A percentile compares a stretch with the other conserved stretches of the same genome.
Conservation (phyloP, 352 stramenopile species). For the Thraustochytrium sp. region DNA sequence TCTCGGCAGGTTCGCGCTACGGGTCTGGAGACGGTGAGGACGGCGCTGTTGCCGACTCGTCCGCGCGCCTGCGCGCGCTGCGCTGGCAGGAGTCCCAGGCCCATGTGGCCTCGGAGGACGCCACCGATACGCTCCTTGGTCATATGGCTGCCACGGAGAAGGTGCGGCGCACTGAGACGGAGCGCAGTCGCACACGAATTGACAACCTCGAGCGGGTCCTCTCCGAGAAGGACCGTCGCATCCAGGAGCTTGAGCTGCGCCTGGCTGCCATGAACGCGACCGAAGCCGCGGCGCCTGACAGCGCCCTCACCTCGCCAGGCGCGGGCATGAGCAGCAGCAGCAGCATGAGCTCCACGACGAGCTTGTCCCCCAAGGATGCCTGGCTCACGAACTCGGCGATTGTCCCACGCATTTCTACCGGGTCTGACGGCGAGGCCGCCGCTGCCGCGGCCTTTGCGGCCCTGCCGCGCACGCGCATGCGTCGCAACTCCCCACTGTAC, state of each 20-base stretch:
- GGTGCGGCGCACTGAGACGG: neutral
- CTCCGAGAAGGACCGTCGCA: neutral
- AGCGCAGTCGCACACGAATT: neutral
- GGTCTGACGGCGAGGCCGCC: neutral
- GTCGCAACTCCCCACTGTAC: conserved; percentile 16
- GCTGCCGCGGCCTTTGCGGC: neutral
- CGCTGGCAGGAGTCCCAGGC: conserved; percentile 3
- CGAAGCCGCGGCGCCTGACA: too few species aligned
- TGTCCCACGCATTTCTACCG: neutral
- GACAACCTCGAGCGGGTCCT: neutral
- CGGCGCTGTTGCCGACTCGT: neutral
- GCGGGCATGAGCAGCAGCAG: too few species aligned
- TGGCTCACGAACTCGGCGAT: neutral
- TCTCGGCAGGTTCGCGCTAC: neutral
- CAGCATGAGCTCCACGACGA: neutral
- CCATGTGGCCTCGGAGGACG: neutral
- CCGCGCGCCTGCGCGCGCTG: neutral
- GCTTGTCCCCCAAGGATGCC: neutral
- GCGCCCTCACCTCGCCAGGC: too few species aligned
- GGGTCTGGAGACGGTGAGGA: neutral
- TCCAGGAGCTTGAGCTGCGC: conserved; percentile 10
- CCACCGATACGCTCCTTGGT: neutral
- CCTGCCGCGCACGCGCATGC: neutral
- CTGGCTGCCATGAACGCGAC: neutral
- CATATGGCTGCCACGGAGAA: neutral